A percentile compares a stretch with the other conserved stretches of the same genome.
Conservation (phyloP, 371 early-diverging fungal species). For the Conidiobolus incongruus region DNA sequence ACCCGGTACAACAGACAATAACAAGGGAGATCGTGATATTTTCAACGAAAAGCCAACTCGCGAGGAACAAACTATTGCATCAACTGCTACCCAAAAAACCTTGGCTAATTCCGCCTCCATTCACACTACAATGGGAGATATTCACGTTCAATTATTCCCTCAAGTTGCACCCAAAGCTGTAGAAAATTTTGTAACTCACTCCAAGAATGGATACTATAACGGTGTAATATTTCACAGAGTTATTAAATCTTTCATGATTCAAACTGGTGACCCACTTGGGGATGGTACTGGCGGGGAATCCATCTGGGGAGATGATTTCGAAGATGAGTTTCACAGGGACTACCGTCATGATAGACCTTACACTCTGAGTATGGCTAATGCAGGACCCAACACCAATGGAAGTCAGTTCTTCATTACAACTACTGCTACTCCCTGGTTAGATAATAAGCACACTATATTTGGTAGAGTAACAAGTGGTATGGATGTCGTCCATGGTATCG, state of each 20-base stretch:
- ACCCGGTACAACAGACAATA: slow-evolving; percentile 44
- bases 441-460: slow-evolving; percentile 94
- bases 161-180: slow-evolving; percentile 79
- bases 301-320: slow-evolving; percentile 86
- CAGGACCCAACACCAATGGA: slow-evolving; percentile 81
- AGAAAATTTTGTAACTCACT: slow-evolving; percentile 72
- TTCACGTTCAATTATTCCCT: slow-evolving; percentile 58
- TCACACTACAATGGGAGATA: slow-evolving; percentile 73
- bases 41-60: slow-evolving; percentile 93
- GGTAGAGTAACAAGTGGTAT: slow-evolving; percentile 85
- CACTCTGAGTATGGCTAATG: slow-evolving; percentile 94
- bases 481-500: slow-evolving; percentile 80
- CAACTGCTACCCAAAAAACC: slow-evolving; percentile 13
- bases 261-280: slow-evolving; percentile 63
- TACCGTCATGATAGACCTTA: slow-evolving; percentile 75
- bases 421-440: slow-evolving; percentile 79
- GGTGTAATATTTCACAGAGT: slow-evolving; percentile 70
- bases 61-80: slow-evolving; percentile 83
- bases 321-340: slow-evolving; percentile 74
- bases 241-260: slow-evolving; percentile 81
- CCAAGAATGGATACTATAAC: slow-evolving; percentile 54
- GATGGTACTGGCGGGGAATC: slow-evolving; percentile 94
- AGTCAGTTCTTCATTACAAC: slow-evolving; percentile 97
- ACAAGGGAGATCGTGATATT: slow-evolving; percentile 65
- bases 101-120: slow-evolving; percentile 54